Evolutionary conservation across 192 early-diverging fungal genomes (phyloP).

Genomic region (Coemansia sp.): DNA sequence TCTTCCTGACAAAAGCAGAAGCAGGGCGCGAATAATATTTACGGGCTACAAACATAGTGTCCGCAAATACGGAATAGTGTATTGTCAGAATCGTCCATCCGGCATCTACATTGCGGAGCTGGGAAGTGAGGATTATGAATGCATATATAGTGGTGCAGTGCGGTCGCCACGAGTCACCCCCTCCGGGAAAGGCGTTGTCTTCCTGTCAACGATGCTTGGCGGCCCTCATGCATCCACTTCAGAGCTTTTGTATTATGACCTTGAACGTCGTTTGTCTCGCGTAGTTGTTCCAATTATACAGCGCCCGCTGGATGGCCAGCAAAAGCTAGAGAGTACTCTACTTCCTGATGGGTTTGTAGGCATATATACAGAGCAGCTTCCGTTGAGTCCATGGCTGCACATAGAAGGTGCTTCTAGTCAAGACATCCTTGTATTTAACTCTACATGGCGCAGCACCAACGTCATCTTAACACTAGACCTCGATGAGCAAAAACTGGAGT

Average conservation of each 20-base stretch:
- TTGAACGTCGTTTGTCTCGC: conserved; percentile 13
- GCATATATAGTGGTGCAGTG: conserved; percentile 44
- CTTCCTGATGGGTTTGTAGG: conserved; percentile 65
- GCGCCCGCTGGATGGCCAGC: conserved; percentile 13
- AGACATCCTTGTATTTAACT: conserved; percentile 33
- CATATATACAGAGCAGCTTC: conserved; percentile 64
- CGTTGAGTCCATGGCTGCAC: conserved; percentile 33
- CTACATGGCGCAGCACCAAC: conserved; percentile 46
- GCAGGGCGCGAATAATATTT: conserved; percentile 57
- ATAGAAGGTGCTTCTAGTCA: neutral
- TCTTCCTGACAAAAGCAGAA: conserved; percentile 39
- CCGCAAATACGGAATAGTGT: conserved; percentile 63
- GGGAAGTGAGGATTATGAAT: conserved; percentile 25
- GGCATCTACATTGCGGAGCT: conserved; percentile 59
- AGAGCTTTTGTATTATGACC: conserved; percentile 45
- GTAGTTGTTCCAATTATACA: conserved; percentile 29
- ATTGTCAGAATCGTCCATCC: conserved; percentile 67
- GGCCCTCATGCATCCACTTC: conserved; percentile 72
- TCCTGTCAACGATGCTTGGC: conserved; percentile 60
- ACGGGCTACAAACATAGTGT: conserved; percentile 63
- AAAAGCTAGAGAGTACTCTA: conserved; percentile 18
- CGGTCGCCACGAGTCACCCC: conserved; percentile 66
- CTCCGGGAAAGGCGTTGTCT: conserved; percentile 58
- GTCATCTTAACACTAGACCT: conserved; percentile 53
- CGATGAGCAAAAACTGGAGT: conserved; percentile 48